Conservation (phyloP, 2,329 filamentous ascomycete genomes). For the Aspergillus aculeatinus region DNA sequence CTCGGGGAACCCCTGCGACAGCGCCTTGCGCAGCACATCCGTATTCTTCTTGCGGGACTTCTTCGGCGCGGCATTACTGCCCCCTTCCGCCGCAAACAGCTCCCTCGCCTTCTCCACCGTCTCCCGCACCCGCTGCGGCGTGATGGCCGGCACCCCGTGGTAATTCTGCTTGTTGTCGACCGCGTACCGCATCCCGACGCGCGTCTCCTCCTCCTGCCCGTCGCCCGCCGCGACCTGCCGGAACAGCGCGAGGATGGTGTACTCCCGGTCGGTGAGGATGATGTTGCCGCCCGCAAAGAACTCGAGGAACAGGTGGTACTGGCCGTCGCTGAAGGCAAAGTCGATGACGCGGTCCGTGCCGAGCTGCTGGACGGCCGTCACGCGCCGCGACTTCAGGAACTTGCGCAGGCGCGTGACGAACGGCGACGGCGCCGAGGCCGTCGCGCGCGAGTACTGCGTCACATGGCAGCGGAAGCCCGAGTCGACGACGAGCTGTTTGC, state of each 20-base stretch:
- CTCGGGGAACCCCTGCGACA: slow-evolving; percentile 83
- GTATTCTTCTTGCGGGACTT: slow-evolving; percentile 74
- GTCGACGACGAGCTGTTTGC: slow-evolving; percentile 88
- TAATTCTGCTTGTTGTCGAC: slow-evolving; percentile 83
- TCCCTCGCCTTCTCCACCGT: slow-evolving; percentile 66
- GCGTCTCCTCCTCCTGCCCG: slow-evolving; percentile 78
- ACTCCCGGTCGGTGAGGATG: slow-evolving; percentile 80
- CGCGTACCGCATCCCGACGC: slow-evolving; percentile 74
- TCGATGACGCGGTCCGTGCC: slow-evolving; percentile 93
- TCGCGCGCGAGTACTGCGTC: slow-evolving; percentile 84
- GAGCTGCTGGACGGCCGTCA: slow-evolving; percentile 78
- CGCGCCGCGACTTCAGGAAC: slow-evolving; percentile 78
- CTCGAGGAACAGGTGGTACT: slow-evolving; percentile 83
- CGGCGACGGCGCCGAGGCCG: slow-evolving; percentile 75
- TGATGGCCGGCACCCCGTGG: slow-evolving; percentile 70
- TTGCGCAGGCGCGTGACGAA: slow-evolving; percentile 87
- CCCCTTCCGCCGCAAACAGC: slow-evolving; percentile 35
- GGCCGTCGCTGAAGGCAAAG: slow-evolving; percentile 86
- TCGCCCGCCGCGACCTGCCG: slow-evolving; percentile 77
- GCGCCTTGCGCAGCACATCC: slow-evolving; percentile 73
- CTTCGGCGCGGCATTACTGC: slow-evolving; percentile 41
- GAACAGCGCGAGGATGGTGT: slow-evolving; percentile 78
- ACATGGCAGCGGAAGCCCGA: slow-evolving; percentile 95
- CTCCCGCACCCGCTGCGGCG: slow-evolving; percentile 67
- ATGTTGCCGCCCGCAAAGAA: slow-evolving; percentile 97